Conservation (phyloP, 352 stramenopile genomes). For the Blastocystis sp. region DNA sequence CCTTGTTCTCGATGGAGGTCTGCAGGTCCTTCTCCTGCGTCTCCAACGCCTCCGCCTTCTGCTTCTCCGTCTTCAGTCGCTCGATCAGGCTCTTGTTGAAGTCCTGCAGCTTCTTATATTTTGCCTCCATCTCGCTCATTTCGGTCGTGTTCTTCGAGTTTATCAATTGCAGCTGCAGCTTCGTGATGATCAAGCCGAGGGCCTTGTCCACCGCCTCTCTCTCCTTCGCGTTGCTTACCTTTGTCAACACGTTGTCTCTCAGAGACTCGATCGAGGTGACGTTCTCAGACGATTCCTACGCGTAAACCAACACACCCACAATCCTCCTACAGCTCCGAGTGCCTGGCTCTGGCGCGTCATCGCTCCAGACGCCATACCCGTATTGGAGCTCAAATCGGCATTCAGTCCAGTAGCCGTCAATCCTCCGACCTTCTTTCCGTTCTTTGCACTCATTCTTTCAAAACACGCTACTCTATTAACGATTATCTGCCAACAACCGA, state of each 20-base stretch:
- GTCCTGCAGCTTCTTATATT: constrained; percentile 61
- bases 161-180: constrained; percentile 20
- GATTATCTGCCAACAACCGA: constrained; percentile 20
- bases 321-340: neutral
- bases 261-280: constrained; percentile 6
- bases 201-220: constrained; percentile 36
- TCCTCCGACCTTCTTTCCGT: constrained; percentile 1
- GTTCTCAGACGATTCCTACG: constrained; percentile 33
- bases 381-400: constrained; percentile 19
- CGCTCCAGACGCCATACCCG: neutral
- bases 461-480: neutral
- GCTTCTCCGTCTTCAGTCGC: constrained; percentile 28
- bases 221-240: constrained; percentile 50
- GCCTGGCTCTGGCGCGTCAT: constrained; percentile 65
- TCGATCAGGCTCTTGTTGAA: constrained; percentile 62
- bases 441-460: constrained; percentile 45
- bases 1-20: constrained; percentile 39
- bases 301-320: neutral
- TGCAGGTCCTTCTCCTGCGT: constrained; percentile 19
- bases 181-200: constrained; percentile 31
- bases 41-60: constrained; percentile 21
- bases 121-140: constrained; percentile 1
- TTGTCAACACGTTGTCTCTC: constrained; percentile 41
- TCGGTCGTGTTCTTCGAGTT: neutral
- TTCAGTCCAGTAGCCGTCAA: neutral